These are phyloP conservation scores for Aphanomyces cochlioides DNA, from an alignment of 352 stramenopile genomes.

Conservation along the genomic window DNA sequence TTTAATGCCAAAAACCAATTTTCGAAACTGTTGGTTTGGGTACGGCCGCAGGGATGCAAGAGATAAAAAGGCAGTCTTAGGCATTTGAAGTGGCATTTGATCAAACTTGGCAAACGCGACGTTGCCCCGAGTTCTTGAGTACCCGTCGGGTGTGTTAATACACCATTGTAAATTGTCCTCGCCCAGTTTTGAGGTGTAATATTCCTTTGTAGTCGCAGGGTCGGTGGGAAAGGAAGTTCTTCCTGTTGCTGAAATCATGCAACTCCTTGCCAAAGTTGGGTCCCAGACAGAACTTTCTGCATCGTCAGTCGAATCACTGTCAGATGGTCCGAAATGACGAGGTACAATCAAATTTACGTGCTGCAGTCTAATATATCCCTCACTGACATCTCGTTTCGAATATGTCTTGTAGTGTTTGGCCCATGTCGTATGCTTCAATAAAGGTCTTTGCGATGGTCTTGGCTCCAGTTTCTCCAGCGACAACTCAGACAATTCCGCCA, in stretches of 20 bases:
- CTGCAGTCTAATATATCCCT: not conserved
- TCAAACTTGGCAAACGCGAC: slow-evolving; percentile 3
- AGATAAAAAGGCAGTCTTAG: not conserved
- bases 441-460: not conserved
- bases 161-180: not conserved
- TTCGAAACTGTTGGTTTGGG: slow-evolving; percentile 11
- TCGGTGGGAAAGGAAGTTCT: too few species aligned
- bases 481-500: not conserved
- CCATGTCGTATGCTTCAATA: not conserved
- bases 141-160: not conserved
- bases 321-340: not conserved
- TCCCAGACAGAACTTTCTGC: too few species aligned
- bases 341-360: not conserved
- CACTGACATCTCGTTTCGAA: not conserved
- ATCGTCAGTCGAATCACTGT: too few species aligned
- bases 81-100: not conserved
- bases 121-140: not conserved
- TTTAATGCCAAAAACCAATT: not conserved
- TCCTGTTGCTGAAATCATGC: too few species aligned
- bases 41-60: not conserved
- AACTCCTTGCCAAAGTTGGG: too few species aligned
- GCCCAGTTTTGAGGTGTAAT: not conserved
- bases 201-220: too few species aligned
- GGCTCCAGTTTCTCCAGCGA: not conserved
- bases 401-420: not conserved